Evolutionary conservation across 768 basidiomycete genomes (phyloP), one percentile per base, ranked within the genome.

Genomic region (Hebeloma cylindrosporum): DNA sequence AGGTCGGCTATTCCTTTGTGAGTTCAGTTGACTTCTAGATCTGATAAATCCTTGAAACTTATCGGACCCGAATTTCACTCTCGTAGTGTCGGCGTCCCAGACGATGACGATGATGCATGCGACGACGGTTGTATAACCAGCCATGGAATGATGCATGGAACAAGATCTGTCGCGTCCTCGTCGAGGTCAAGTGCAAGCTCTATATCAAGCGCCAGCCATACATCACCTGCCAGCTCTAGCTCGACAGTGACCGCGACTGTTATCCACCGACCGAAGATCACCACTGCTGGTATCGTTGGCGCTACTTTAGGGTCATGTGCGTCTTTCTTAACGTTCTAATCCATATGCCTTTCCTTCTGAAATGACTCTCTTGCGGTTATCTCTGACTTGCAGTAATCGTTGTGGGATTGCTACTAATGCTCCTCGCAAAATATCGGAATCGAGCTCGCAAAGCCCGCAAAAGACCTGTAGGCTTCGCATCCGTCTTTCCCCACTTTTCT

Each of bases 391-490:
- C 35, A 60, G 63, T 58, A n/a, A 43, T 61, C 25, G 42, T 59
- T 30, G 10, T 46, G 18, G 54, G 50, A 7, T 34, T 61, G 20
- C 18, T 51, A 3, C 25, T 52, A 8, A 60, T 61, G 45, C 26
- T 57, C 20, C 26, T 61, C 28, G 33, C 53, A 16, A 52, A 46
- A 14, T 52, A 47, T 25, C 43, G 49, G 22, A 57, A 47, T 13
- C 49, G 60, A 25, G 36, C 43, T 28, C 58, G 60, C 25, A 53
- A 51, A 13, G 48, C 57, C 11, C 50, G 44, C 9, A 59, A 56
- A 28, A 50, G 49, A 29, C 57, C 58, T 11, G 46, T 51, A 29
- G 52, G 57, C 1, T 51, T 56, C 27, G 33, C 47, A 16, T 39
- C 53, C 8, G 39, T 45, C 7, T 50, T 52, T n/a, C n/a, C n/a